Evolutionary conservation across 768 basidiomycete genomes (phyloP).

Genomic region (Podaxis sp.): DNA sequence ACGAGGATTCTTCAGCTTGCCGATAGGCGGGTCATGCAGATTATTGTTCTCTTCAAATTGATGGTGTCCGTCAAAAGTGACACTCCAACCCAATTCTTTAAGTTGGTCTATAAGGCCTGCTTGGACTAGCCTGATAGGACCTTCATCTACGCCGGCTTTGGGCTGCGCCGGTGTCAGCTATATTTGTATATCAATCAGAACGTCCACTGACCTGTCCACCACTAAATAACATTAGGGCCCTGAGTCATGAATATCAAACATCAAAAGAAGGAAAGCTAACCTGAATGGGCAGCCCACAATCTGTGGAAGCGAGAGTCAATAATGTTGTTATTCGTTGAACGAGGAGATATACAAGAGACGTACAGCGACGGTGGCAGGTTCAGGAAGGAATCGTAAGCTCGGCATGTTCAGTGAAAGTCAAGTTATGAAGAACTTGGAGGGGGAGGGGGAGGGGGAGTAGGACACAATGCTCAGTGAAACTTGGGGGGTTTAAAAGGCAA

Average conservation of each 20-base stretch:
- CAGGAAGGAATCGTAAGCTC: conserved; percentile 44
- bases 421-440: conserved; percentile 21
- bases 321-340: not conserved
- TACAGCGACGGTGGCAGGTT: conserved; percentile 80
- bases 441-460: conserved; percentile 8
- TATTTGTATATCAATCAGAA: conserved; percentile 4
- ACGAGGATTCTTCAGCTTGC: conserved; percentile 87
- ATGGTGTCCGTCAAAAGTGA: conserved; percentile 87
- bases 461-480: not conserved
- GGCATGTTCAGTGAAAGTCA: conserved; percentile 2
- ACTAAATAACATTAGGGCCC: conserved; percentile 29
- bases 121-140: conserved; percentile 85
- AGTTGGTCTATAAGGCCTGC: conserved; percentile 83
- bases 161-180: conserved; percentile 42
- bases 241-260: conserved; percentile 13
- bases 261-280: conserved; percentile 40
- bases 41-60: conserved; percentile 76
- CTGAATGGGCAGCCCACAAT: conserved; percentile 97
- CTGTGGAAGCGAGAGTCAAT: conserved; percentile 34
- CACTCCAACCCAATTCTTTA: conserved; percentile 79
- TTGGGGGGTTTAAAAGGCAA: not conserved
- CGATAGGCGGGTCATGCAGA: conserved; percentile 74
- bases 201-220: conserved; percentile 58
- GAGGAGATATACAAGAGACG: conserved; percentile 29
- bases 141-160: conserved; percentile 78